These are phyloP conservation scores for Leccinum truebloodii DNA, from an alignment of 768 basidiomycete species.

Conservation along the genomic window DNA sequence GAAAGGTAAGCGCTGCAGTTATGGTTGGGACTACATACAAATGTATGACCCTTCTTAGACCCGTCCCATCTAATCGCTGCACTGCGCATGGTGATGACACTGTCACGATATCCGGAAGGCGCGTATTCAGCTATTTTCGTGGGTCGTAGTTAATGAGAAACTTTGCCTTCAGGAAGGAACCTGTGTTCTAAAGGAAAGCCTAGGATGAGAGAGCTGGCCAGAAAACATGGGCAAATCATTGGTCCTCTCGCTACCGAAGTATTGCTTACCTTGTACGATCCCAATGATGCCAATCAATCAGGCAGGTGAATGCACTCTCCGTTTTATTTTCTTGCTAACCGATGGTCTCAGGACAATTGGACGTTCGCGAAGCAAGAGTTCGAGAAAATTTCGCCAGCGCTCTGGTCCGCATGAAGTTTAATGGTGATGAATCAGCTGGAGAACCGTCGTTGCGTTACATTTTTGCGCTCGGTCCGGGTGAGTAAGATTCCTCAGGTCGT, in stretches of 20 bases:
- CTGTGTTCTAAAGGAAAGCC: not conserved
- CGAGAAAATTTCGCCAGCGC: not conserved
- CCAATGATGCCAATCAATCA: too few species aligned
- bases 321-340: not conserved
- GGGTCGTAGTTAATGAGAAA: not conserved
- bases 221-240: not conserved
- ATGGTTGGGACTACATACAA: not conserved
- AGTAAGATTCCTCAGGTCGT: not conserved
- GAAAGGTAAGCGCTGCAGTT: too few species aligned
- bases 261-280: not conserved
- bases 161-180: not conserved
- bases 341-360: not conserved
- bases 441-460: not conserved
- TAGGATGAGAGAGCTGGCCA: not conserved
- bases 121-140: not conserved
- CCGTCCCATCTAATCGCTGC: not conserved
- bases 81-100: not conserved
- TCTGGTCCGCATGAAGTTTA: not conserved
- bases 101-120: not conserved
- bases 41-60: not conserved
- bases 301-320: not conserved
- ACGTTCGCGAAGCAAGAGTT: not conserved
- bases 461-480: not conserved
- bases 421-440: not conserved
- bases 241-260: not conserved